phyloP scores from a whole-genome alignment of 2,329 filamentous ascomycete species.

The Penicillium brasilianum region DNA sequence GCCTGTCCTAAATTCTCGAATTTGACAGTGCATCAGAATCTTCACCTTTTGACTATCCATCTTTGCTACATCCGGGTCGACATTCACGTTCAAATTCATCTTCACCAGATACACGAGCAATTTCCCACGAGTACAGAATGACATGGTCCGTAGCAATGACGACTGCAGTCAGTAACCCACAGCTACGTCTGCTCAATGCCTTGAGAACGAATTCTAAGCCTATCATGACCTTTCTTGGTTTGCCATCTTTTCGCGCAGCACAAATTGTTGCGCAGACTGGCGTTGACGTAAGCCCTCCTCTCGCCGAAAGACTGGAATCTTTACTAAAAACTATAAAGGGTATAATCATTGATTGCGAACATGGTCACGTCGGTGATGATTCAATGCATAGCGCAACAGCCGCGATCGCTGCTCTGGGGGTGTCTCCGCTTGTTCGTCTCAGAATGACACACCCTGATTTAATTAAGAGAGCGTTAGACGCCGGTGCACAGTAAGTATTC shows the following conservation, averaged over 20 bases:
- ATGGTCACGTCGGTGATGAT: slow-evolving; percentile 37
- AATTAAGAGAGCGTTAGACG: slow-evolving; percentile 34
- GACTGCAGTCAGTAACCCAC: slow-evolving; percentile 18
- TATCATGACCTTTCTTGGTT: slow-evolving; percentile 28
- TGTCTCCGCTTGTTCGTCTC: slow-evolving; percentile 33
- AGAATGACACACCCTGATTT: slow-evolving; percentile 29
- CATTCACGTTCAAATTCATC: no score
- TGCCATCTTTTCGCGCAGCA: slow-evolving; percentile 30
- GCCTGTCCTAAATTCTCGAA: no score
- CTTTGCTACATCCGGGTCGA: no score
- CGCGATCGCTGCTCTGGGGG: slow-evolving; percentile 32
- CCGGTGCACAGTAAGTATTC: slow-evolving; percentile 32
- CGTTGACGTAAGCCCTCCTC: slow-evolving; percentile 22
- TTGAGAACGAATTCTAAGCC: slow-evolving; percentile 22
- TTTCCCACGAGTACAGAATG: background rate
- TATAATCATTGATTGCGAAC: slow-evolving; percentile 35
- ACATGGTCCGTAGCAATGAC: slow-evolving; percentile 5
- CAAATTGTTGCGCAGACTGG: slow-evolving; percentile 30
- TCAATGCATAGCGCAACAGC: slow-evolving; percentile 35
- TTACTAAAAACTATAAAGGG: slow-evolving; percentile 8
- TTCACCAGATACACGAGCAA: no score
- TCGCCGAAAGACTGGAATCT: no score
- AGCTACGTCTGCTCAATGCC: slow-evolving; percentile 24
- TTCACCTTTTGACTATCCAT: no score
- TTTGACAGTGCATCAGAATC: no score